Evolutionary conservation across 1,284 basidiomycete species (phyloP), one percentile per base, ranked within the genome.

Genomic region (Trichosporon sp.): DNA sequence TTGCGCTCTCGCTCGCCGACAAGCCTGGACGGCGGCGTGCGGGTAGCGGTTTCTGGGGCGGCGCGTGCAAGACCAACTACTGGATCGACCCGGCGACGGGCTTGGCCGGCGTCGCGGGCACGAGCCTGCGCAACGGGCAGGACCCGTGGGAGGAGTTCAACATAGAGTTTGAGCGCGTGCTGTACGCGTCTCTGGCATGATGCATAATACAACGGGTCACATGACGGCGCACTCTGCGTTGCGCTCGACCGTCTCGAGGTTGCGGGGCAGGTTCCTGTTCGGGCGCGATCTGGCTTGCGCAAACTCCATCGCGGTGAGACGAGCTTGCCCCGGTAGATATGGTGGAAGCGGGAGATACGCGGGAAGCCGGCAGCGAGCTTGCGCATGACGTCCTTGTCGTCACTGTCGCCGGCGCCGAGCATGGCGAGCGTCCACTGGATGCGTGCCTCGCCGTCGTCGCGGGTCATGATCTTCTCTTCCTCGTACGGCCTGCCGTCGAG

Each of bases 31-130:
- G 78, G 2, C 73, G 78, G 67, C 71, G 71, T 59, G 72, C 70
- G 3, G 75, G 75, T 11, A 76, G 74, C 19, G 80, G 77, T 11
- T 68, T 56, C 35, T 81, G 79, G 79, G 67, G 66, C 54, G 77
- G 77, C 31, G 75, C 75, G 43, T 77, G 75, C 2, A 75, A 78
- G 68, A 80, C 78, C 0, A 59, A 75, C 68, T 80, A 72, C 71
- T 80, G 78, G 78, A 67, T 81, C 19, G 79, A 80, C 66, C 79
- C 79, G 6, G 68, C 65, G 2, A 72, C 73, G 2, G 78, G 78
- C 4, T 65, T 80, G 12, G 77, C 75, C 12, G 59, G 59, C 5
- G 59, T 63, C 6, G 59, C 59, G 32, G 59, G 64, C 37, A 65
- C 64, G 64, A 43, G 38, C 11, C 26, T 65, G 38, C 21, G 40